phyloP scores from a whole-genome alignment of 768 basidiomycete species.

The Leccinum sublutescens region DNA sequence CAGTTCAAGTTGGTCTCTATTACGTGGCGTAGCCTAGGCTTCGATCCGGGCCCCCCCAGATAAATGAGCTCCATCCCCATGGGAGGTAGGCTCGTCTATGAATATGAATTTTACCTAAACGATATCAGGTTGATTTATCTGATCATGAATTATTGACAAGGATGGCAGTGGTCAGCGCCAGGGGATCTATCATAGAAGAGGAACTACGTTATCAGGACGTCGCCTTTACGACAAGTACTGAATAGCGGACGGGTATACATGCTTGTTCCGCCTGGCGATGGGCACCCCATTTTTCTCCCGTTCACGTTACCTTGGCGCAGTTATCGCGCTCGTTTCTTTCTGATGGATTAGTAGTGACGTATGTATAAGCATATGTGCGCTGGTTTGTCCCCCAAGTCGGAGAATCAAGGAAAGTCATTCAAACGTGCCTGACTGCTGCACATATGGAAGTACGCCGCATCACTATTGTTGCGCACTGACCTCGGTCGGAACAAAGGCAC shows the following conservation, averaged over 20 bases:
- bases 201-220: background rate
- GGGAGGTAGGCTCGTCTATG: background rate
- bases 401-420: background rate
- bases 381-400: background rate
- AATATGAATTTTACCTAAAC: background rate
- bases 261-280: background rate
- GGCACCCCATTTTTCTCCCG: background rate
- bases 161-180: constrained; percentile 13
- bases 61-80: background rate
- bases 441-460: background rate
- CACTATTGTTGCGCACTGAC: background rate
- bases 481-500: background rate
- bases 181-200: background rate
- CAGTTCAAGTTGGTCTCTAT: background rate
- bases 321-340: background rate
- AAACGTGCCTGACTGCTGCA: constrained; percentile 4
- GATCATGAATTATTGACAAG: background rate
- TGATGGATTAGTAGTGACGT: background rate
- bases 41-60: background rate
- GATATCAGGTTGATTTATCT: background rate
- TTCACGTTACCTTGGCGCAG: background rate
- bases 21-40: background rate
- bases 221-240: background rate
- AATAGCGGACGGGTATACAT: background rate
- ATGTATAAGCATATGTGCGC: background rate